phyloP scores from a whole-genome alignment of 371 early-diverging fungal genomes.

The Lichtheimia ramosa region DNA sequence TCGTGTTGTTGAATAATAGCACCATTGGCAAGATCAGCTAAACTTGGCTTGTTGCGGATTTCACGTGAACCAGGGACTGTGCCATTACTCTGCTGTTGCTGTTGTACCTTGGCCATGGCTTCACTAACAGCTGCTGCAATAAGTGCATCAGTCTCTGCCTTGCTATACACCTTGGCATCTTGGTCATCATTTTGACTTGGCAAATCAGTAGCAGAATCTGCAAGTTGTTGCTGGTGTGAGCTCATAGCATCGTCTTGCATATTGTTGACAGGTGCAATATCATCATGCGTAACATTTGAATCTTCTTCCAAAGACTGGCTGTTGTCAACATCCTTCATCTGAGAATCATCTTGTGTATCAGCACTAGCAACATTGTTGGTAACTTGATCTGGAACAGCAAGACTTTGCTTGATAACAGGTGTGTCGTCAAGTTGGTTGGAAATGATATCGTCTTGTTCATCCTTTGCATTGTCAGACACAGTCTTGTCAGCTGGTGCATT shows the following conservation, averaged over 20 bases:
- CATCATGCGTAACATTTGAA: too few relatives aligned
- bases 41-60: slow-evolving; percentile 6
- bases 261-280: too few relatives aligned
- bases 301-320: too few relatives aligned
- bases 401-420: too few relatives aligned
- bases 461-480: too few relatives aligned
- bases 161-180: slow-evolving; percentile 14
- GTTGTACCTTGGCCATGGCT: slow-evolving; percentile 20
- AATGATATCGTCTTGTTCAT: too few relatives aligned
- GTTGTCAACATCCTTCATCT: too few relatives aligned
- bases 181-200: neutral
- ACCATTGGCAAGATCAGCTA: slow-evolving; percentile 15
- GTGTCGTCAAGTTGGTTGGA: too few relatives aligned
- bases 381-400: too few relatives aligned
- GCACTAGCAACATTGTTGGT: too few relatives aligned
- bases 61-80: neutral
- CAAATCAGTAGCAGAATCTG: slow-evolving; percentile 5
- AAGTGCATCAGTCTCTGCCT: slow-evolving; percentile 33
- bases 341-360: too few relatives aligned
- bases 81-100: slow-evolving; percentile 17
- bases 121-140: slow-evolving; percentile 42
- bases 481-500: too few relatives aligned
- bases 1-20: neutral
- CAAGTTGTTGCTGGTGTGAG: neutral
- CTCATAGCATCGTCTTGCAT: neutral